Evolutionary conservation across 1,284 basidiomycete species (phyloP).

Genomic region (Apiotrichum akiyoshidainum): DNA sequence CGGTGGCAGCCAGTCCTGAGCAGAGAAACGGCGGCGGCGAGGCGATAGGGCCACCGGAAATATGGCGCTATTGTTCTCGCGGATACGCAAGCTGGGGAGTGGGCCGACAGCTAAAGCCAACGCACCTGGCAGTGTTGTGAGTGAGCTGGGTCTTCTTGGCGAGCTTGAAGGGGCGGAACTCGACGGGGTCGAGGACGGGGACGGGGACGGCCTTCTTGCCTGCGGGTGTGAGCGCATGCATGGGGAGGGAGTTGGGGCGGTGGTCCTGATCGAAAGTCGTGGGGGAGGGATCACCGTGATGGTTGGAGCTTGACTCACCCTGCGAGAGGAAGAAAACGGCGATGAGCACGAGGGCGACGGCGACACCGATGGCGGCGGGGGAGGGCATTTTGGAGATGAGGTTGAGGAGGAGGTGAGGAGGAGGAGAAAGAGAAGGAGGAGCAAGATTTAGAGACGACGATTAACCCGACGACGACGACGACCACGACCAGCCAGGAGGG

Average conservation of each 20-base stretch:
- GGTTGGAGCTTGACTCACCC: neutral
- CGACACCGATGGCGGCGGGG: slow-evolving; percentile 21
- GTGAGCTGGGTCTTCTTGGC: slow-evolving; percentile 78
- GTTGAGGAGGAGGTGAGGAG: neutral
- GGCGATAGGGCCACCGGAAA: too few species aligned
- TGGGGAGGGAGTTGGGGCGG: too few species aligned
- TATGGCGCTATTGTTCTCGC: neutral
- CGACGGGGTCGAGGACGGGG: slow-evolving; percentile 34
- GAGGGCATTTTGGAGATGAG: neutral
- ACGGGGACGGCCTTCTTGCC: slow-evolving; percentile 9
- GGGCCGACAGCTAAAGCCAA: slow-evolving; percentile 7
- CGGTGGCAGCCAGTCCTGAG: too few species aligned
- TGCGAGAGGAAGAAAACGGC: slow-evolving; percentile 18
- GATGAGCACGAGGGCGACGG: slow-evolving; percentile 18
- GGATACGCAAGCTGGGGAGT: neutral
- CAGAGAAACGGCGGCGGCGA: too few species aligned
- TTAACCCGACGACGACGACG: neutral
- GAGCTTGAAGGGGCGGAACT: slow-evolving; percentile 80
- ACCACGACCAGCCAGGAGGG: neutral
- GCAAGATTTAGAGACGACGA: neutral
- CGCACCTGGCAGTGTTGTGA: slow-evolving; percentile 90
- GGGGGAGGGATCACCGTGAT: too few species aligned
- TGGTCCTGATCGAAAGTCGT: too few species aligned
- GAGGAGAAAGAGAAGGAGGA: neutral
- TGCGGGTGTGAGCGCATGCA: neutral